Percentiles rank a stretch among this genome's conserved stretches.
These are phyloP conservation scores for Coleophoma crateriformis DNA, from an alignment of 2,329 filamentous ascomycete genomes.

Conservation along the genomic window DNA sequence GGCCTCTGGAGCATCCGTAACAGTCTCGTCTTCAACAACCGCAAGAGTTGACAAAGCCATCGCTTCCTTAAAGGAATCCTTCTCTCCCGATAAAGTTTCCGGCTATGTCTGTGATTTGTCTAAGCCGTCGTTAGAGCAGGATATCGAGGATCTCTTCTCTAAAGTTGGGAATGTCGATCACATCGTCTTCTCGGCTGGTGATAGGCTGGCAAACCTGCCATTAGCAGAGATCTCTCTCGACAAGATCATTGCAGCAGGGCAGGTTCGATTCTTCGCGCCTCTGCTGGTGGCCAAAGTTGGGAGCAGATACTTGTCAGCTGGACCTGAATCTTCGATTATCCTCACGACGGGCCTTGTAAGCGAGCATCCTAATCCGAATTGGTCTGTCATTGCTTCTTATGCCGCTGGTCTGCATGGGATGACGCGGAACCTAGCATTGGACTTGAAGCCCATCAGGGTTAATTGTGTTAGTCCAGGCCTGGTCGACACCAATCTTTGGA, in stretches of 20 bases:
- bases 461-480: conserved; percentile 54
- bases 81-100: conserved; percentile 2
- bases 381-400: conserved; percentile 40
- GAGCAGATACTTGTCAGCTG: background rate
- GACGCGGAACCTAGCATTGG: conserved; percentile 49
- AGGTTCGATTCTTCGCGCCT: conserved; percentile 5
- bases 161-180: conserved; percentile 14
- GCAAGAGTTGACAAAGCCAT: conserved; percentile 41
- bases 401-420: conserved; percentile 45
- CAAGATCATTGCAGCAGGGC: conserved; percentile 2
- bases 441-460: conserved; percentile 55
- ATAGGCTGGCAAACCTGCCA: conserved; percentile 1
- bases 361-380: conserved; percentile 16
- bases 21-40: conserved; percentile 30
- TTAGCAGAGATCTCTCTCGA: conserved; percentile 1
- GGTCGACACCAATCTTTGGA: conserved; percentile 40
- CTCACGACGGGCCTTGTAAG: conserved; percentile 1
- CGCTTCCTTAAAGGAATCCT: conserved; percentile 1
- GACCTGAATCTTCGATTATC: background rate
- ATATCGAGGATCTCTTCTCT: conserved; percentile 37
- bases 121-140: conserved; percentile 7
- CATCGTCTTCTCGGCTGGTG: conserved; percentile 13
- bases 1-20: conserved; percentile 49
- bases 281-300: conserved; percentile 4
- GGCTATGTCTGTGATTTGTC: conserved; percentile 9